Evolutionary conservation across 306 rosid genomes (phyloP).

Genomic region (Malus sieversii): DNA sequence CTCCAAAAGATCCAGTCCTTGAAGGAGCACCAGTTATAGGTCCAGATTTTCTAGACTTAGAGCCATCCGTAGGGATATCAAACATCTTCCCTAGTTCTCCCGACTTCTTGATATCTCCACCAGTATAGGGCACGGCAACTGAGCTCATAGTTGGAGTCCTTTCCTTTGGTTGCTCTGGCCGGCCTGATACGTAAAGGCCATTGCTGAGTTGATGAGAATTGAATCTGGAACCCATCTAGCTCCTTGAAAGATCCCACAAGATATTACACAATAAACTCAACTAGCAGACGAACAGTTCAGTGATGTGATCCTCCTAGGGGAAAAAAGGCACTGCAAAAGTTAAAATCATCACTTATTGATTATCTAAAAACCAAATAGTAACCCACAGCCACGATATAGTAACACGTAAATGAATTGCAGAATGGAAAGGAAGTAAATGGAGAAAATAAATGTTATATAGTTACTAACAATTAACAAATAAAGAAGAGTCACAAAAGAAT

Average conservation of each 20-base stretch:
- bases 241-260: conserved; percentile 23
- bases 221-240: conserved; percentile 90
- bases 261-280: background rate
- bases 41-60: conserved; percentile 94
- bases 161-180: conserved; percentile 97
- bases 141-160: conserved; percentile 93
- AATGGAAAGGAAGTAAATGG: background rate
- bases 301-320: background rate
- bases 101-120: conserved; percentile 90
- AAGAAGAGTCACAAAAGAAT: background rate
- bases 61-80: conserved; percentile 81
- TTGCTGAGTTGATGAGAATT: conserved; percentile 99
- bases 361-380: background rate
- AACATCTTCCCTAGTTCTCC: conserved; percentile 98
- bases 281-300: background rate
- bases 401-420: background rate
- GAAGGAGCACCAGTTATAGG: conserved; percentile 64
- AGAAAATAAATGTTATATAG: background rate
- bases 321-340: background rate
- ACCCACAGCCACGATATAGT: background rate
- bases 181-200: conserved; percentile 96
- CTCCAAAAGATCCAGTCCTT: conserved; percentile 87
- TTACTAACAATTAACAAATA: background rate
- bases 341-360: background rate
- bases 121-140: conserved; percentile 86